Evolutionary conservation across 2,329 filamentous ascomycete genomes (phyloP).

Genomic region (Cadophora gregata): DNA sequence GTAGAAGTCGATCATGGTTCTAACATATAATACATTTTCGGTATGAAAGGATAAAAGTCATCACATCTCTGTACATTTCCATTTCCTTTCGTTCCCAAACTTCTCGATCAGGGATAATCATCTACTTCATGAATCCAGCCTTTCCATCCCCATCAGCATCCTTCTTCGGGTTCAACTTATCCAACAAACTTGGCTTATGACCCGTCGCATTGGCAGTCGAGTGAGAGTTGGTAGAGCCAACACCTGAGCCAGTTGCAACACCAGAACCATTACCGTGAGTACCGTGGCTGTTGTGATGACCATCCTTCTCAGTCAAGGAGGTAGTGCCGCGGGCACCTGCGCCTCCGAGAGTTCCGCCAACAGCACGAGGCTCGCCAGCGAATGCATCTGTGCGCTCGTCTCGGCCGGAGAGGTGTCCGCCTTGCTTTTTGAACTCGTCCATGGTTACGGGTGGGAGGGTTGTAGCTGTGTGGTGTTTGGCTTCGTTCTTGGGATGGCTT

Average conservation of each 20-base stretch:
- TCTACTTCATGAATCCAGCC: conserved; percentile 39
- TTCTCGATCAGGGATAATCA: neutral
- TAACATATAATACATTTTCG: neutral
- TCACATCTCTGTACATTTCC: conserved; percentile 9
- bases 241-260: conserved; percentile 5
- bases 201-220: conserved; percentile 19
- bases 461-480: conserved; percentile 69
- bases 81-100: neutral
- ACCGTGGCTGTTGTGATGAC: conserved; percentile 13
- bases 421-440: conserved; percentile 63
- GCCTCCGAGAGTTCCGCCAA: conserved; percentile 44
- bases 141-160: conserved; percentile 62
- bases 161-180: conserved; percentile 60
- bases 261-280: conserved; percentile 13
- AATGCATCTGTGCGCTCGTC: conserved; percentile 64
- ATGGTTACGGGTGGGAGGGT: conserved; percentile 68
- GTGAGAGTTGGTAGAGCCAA: conserved; percentile 25
- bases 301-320: conserved; percentile 39
- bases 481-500: conserved; percentile 54
- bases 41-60: neutral
- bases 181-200: conserved; percentile 55
- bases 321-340: conserved; percentile 39
- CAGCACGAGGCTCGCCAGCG: conserved; percentile 63
- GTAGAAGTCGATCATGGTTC: too few relatives aligned
- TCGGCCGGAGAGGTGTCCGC: conserved; percentile 59